Evolutionary conservation across 2,329 filamentous ascomycete species (phyloP).

Genomic region (Aspergillus novoparasiticus): DNA sequence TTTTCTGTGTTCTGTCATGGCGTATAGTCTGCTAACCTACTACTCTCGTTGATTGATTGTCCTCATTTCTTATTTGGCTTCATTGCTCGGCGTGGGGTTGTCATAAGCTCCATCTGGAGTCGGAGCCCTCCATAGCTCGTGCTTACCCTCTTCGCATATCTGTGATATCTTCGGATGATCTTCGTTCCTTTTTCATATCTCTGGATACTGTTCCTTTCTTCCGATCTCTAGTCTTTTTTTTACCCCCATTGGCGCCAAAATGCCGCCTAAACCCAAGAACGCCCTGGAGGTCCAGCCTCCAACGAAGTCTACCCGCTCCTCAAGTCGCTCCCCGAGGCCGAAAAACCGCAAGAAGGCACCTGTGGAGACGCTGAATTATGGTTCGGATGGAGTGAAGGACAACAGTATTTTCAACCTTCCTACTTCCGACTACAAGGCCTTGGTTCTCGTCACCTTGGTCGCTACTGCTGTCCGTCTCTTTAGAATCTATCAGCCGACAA

Average conservation of each 20-base stretch:
- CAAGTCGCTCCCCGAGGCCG: constrained; percentile 43
- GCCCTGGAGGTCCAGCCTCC: constrained; percentile 41
- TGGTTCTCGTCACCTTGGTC: constrained; percentile 72
- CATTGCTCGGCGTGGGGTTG: constrained; percentile 14
- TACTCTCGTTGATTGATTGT: constrained; percentile 40
- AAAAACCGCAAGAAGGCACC: constrained; percentile 38
- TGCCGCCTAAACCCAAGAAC: constrained; percentile 37
- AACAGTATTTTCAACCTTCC: constrained; percentile 91
- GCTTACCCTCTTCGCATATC: constrained; percentile 8
- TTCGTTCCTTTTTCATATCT: constrained; percentile 8
- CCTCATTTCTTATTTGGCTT: constrained; percentile 12
- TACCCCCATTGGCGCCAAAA: constrained; percentile 18
- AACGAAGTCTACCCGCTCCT: constrained; percentile 37
- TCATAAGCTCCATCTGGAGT: constrained; percentile 19
- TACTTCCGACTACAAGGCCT: constrained; percentile 76
- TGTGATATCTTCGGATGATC: constrained; percentile 13
- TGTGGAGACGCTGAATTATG: constrained; percentile 43
- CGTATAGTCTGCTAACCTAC: constrained; percentile 32
- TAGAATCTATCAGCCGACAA: constrained; percentile 92
- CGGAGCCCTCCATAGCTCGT: constrained; percentile 20
- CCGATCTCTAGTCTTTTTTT: constrained; percentile 15
- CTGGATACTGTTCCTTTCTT: constrained; percentile 17
- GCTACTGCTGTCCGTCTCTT: constrained; percentile 83
- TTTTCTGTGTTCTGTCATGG: constrained; percentile 36
- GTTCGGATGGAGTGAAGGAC: constrained; percentile 66